Base-by-base conservation (phyloP, 2,329 filamentous ascomycete species). In the Pseudovirgaria hyperparasitica region DNA sequence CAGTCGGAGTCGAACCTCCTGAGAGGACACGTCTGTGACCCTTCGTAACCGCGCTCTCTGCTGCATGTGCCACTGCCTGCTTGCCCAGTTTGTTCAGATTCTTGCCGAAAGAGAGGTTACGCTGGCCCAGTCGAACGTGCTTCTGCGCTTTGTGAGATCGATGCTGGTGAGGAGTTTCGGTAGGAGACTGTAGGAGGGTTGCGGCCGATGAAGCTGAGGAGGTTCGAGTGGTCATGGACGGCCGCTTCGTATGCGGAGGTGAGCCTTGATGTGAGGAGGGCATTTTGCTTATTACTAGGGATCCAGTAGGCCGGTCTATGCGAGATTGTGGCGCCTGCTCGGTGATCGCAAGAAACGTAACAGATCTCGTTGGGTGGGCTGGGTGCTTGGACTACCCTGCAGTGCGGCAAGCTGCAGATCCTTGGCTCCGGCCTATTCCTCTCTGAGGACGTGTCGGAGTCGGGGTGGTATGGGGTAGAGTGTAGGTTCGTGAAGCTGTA, bases 21-120 rank as follows among this genome's bases (percentile, higher is more conserved):
- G 54, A 57, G 28, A 45, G 45, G 14, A 46, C 45, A 36, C 53
- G 52, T 26, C 45, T 45, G 39, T 56, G 53, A 35, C 53, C 46
- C 37, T 48, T 46, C 16, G 29, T 27, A 21, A 29, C 32, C 5
- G 39, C 34, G 29, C 32, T 39, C 23, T 50, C 47, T 27, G 38
- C 41, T 17, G 34, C 34, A 11, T 42, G 42, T 19, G 39, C 37
- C 31, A 46, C 49, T 15, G 42, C 39, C 24, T 42, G 37, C 32
- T 53, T 55, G 40, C 36, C 46, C 30, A 53, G 42, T 42, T 57
- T 57, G 46, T 49, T 54, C 27, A 58, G 48, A 33, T 57, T 55
- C 43, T 57, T 58, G 35, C 54, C 52, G 28, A 46, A 41, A 16
- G 55, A 58, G 9, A 43, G 34, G 30, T 57, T 58, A 30, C 54